These are phyloP conservation scores for Russula emetica DNA, from an alignment of 768 basidiomycete species.

Conservation along the genomic window DNA sequence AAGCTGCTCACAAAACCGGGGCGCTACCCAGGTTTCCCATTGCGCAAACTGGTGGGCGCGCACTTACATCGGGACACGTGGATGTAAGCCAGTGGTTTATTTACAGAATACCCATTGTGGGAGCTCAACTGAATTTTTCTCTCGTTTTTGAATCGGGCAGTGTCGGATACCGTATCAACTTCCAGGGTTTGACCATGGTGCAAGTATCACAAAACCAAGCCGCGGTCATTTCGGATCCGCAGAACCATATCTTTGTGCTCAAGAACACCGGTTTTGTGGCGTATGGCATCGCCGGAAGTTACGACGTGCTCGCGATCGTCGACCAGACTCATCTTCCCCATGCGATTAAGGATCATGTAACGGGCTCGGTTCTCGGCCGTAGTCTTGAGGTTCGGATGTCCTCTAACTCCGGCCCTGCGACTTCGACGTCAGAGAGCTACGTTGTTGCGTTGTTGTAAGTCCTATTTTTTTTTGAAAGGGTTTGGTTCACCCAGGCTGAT, in stretches of 20 bases:
- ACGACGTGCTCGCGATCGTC: conserved; percentile 67
- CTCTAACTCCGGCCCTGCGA: conserved; percentile 42
- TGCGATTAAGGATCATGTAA: conserved; percentile 56
- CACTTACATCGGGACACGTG: conserved; percentile 62
- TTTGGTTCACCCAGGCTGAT: background rate
- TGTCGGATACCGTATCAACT: conserved; percentile 82
- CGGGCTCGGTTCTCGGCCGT: conserved; percentile 59
- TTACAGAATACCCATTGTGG: too few relatives aligned
- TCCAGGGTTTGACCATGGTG: conserved; percentile 75
- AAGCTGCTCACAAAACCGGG: conserved; percentile 72
- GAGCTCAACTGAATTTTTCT: too few relatives aligned
- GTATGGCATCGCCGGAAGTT: conserved; percentile 73
- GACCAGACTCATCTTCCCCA: conserved; percentile 76
- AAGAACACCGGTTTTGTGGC: conserved; percentile 77
- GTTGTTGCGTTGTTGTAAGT: conserved; percentile 74
- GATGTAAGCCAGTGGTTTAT: conserved; percentile 44
- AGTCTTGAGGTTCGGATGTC: conserved; percentile 78
- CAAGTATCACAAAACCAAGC: conserved; percentile 86
- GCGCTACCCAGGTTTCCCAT: conserved; percentile 69
- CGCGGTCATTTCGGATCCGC: conserved; percentile 72
- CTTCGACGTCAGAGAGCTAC: conserved; percentile 45
- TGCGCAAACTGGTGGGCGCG: conserved; percentile 86
- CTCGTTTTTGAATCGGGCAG: conserved; percentile 30
- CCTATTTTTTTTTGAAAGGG: conserved; percentile 13
- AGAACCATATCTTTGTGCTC: conserved; percentile 75